Evolutionary conservation across 192 early-diverging fungal species (phyloP).

Genomic region (Dimargaris verticillata): DNA sequence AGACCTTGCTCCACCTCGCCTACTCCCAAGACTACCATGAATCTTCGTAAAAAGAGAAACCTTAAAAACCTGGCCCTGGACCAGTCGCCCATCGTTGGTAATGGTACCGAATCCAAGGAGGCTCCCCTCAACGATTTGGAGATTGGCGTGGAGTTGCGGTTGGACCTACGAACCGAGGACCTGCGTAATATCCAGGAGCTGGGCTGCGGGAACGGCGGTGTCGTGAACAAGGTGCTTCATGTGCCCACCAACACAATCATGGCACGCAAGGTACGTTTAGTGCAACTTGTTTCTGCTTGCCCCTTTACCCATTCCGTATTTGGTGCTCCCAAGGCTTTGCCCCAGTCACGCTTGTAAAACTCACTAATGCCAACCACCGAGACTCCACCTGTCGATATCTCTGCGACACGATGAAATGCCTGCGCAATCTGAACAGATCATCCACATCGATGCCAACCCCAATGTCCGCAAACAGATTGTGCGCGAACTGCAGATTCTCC

Average conservation of each 20-base stretch:
- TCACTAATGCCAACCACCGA: no score
- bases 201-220: slow-evolving; percentile 86
- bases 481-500: slow-evolving; percentile 88
- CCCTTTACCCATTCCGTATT: no score
- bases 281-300: no score
- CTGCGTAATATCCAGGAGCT: slow-evolving; percentile 58
- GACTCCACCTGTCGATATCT: no score
- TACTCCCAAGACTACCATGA: neutral
- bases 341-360: no score
- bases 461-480: slow-evolving; percentile 75
- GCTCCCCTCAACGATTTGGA: slow-evolving; percentile 26
- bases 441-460: slow-evolving; percentile 31
- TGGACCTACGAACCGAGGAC: slow-evolving; percentile 70
- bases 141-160: slow-evolving; percentile 50
- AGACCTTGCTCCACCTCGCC: neutral
- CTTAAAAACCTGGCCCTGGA: slow-evolving; percentile 7
- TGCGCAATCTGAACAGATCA: neutral
- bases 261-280: slow-evolving; percentile 68
- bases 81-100: slow-evolving; percentile 9
- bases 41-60: slow-evolving; percentile 8
- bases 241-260: slow-evolving; percentile 76
- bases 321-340: no score
- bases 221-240: slow-evolving; percentile 73
- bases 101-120: neutral
- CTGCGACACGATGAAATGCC: no score